Conservation (phyloP, 768 basidiomycete species). For the Rubroboletus satanas region DNA sequence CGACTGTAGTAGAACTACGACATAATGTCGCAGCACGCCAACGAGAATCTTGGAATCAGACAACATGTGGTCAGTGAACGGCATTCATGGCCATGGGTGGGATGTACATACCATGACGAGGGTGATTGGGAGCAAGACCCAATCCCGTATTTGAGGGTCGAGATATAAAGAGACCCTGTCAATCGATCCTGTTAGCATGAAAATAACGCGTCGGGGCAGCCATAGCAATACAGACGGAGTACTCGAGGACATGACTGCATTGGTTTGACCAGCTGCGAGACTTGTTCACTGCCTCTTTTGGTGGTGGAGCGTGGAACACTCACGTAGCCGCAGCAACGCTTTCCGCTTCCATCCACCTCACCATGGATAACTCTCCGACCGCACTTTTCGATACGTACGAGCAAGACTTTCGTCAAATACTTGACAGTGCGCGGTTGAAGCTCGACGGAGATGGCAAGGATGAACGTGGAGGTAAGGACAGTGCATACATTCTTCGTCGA, state of each 20-base stretch:
- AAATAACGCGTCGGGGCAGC: background rate
- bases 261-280: slow-evolving; percentile 5
- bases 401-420: slow-evolving; percentile 83
- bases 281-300: slow-evolving; percentile 24
- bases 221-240: slow-evolving; percentile 21
- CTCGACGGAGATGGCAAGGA: slow-evolving; percentile 67
- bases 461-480: slow-evolving; percentile 61
- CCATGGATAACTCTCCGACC: slow-evolving; percentile 81
- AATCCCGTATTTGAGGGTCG: slow-evolving; percentile 93
- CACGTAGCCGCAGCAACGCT: slow-evolving; percentile 17
- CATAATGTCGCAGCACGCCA: slow-evolving; percentile 89
- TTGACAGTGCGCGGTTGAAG: slow-evolving; percentile 70
- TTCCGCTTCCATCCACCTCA: slow-evolving; percentile 5
- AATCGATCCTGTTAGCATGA: slow-evolving; percentile 8
- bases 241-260: slow-evolving; percentile 36
- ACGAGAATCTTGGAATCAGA: slow-evolving; percentile 68
- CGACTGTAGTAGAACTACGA: slow-evolving; percentile 80
- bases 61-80: slow-evolving; percentile 4
- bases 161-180: slow-evolving; percentile 60
- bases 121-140: slow-evolving; percentile 94
- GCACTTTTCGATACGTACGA: slow-evolving; percentile 90
- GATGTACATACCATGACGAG: slow-evolving; percentile 79
- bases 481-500: background rate
- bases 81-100: no score
- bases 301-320: background rate